Evolutionary conservation across 345 rosid genomes (phyloP), one percentile per base, ranked within the genome.

Genomic region (Eucalyptus erythrocorys): DNA sequence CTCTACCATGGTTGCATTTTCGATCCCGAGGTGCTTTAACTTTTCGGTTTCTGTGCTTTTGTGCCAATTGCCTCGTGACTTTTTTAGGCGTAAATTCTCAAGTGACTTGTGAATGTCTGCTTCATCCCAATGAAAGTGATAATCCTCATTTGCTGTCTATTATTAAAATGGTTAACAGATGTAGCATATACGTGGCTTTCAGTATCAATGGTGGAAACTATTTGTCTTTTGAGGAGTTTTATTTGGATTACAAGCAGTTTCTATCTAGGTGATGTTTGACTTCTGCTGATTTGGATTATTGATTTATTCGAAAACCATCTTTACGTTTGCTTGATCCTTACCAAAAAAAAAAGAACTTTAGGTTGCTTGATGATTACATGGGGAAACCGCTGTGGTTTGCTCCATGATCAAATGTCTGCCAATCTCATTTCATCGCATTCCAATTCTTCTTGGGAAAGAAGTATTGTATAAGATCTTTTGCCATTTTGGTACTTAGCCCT

Each of bases 1-100:
- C 88, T 97, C 32, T 97, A 93, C 91, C 99, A 98, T 93, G 99
- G 99, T 89, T 98, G 99, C 97, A 94, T 97, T 89, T 97, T 95
- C 91, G 96, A 98, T 95, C 95, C 97, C 87, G 94, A 94, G 97
- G 99, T 96, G 93, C 91, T 90, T 84, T 55, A 45, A 59, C 86
- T 57, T 57, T 26, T 26, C 27, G n/a, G 64, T 57, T 22, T 43
- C 7, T 43, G 50, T 32, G 64, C 14, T 2, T 57, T 57, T 57
- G 64, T 57, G 64, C 64, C 64, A 57, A 26, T 57, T 57, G 7
- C 13, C 64, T 57, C n/a, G n/a, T 57, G 64, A 55, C n/a, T 10
- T 57, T 57, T 57, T 10, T 57, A 24, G 64, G 30, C 1, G 30
- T 57, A 57, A 57, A 57, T 57, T 57, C 64, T 57, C 64, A 24